Percentiles rank a stretch among this genome's conserved stretches.
Evolutionary conservation across 73 alveolate species (phyloP).

Genomic region (Uronychia setigera): DNA sequence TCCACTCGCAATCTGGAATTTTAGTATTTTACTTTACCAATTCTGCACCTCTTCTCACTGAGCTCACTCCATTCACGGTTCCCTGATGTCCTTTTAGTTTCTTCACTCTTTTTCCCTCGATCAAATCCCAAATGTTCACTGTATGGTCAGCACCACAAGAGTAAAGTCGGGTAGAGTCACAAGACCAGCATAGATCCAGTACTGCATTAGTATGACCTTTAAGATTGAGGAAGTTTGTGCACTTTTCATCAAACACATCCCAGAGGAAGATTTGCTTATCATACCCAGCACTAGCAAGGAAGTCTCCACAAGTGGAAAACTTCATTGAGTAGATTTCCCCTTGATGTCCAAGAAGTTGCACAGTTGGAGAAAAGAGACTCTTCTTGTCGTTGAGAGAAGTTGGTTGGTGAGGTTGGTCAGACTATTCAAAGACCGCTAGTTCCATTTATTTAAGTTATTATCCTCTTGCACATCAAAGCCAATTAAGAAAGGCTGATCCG

Average conservation of each 20-base stretch:
- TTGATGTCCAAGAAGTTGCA: conserved; percentile 65
- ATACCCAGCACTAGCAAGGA: conserved; percentile 78
- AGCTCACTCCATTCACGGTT: conserved; percentile 65
- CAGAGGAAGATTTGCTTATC: conserved; percentile 75
- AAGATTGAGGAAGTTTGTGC: conserved; percentile 67
- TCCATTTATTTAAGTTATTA: not conserved
- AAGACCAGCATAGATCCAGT: conserved; percentile 71
- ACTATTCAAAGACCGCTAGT: too few species aligned
- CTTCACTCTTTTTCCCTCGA: conserved; percentile 62
- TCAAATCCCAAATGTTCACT: conserved; percentile 75
- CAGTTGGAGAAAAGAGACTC: conserved; percentile 9
- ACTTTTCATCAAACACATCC: conserved; percentile 76
- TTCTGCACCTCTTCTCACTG: conserved; percentile 67
- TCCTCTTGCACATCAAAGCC: not conserved
- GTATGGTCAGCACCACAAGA: conserved; percentile 72
- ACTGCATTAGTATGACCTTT: conserved; percentile 80
- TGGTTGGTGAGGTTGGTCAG: not conserved
- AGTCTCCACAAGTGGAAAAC: conserved; percentile 80
- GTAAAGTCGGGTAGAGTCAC: conserved; percentile 60
- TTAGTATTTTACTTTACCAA: conserved; percentile 15
- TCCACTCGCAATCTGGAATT: conserved; percentile 58
- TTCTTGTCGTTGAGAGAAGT: not conserved
- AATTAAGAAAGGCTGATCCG: not conserved
- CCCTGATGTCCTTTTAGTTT: conserved; percentile 75
- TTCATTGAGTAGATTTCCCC: conserved; percentile 76